Evolutionary conservation across 768 basidiomycete genomes (phyloP).

Genomic region (Tylopilus sp.): DNA sequence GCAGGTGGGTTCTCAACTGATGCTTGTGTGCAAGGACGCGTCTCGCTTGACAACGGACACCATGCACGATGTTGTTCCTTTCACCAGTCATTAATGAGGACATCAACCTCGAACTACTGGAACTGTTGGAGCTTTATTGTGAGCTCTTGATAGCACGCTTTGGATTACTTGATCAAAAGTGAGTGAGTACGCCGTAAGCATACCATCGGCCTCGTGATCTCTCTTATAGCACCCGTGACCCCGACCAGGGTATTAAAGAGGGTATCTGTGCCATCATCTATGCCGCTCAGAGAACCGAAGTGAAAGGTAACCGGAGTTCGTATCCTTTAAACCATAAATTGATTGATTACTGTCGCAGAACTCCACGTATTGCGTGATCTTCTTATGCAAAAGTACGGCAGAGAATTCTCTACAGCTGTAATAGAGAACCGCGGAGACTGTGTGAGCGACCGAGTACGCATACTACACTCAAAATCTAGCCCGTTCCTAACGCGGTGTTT

Average conservation of each 20-base stretch:
- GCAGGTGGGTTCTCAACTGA: conserved; percentile 49
- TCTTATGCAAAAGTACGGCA: conserved; percentile 93
- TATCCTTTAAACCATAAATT: not conserved
- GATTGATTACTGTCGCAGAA: conserved; percentile 37
- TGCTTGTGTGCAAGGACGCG: not conserved
- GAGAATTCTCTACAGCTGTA: conserved; percentile 81
- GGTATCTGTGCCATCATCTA: conserved; percentile 86
- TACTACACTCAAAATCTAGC: not conserved
- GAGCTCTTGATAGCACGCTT: conserved; percentile 93
- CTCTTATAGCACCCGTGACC: conserved; percentile 61
- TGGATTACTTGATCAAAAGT: conserved; percentile 88
- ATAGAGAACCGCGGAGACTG: conserved; percentile 81
- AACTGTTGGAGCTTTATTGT: conserved; percentile 90
- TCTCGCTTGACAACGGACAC: conserved; percentile 14
- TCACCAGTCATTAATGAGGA: conserved; percentile 77
- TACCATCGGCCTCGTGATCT: conserved; percentile 5
- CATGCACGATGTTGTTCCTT: conserved; percentile 6
- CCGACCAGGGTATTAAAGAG: conserved; percentile 84
- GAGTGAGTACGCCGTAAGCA: conserved; percentile 22
- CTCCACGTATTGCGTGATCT: conserved; percentile 89
- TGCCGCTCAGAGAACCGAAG: conserved; percentile 86
- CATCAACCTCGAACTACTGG: conserved; percentile 81
- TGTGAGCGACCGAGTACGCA: conserved; percentile 78
- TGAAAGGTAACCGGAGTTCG: conserved; percentile 58
- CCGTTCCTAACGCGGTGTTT: not conserved